Evolutionary conservation across 495 filamentous ascomycete genomes (phyloP), one percentile per base, ranked within the genome.

Genomic region (Astrocystis sublimbata): DNA sequence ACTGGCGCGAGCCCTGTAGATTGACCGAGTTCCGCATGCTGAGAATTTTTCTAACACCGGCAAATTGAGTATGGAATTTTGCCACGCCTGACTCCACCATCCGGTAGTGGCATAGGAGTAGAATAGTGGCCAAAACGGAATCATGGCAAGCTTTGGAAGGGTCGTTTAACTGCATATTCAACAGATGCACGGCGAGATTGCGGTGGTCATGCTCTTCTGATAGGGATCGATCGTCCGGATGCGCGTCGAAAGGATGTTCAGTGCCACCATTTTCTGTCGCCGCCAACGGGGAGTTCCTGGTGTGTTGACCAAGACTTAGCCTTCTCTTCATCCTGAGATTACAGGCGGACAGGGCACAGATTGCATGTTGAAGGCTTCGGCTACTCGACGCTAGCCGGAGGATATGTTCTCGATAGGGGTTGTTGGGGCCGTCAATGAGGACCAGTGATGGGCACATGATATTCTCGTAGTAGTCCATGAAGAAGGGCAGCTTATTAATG

Each of bases 41-140:
- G 10, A 97, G 85, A 50, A 98, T 86, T 78, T 94, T 93, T 72
- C 93, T 94, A 52, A 97, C 93, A 1, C 93, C 93, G 1, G 92
- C 92, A 66, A 98, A 93, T 69, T 97, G 93, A 0, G 92, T 93
- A 57, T 92, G 89, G 76, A 97, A 97, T 68, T 93, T 91, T 3
- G 89, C 91, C 53, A 97, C 85, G 9, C 93, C 93, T 0, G 89
- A 92, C 73, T 97, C 93, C 65, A 92, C 96, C 75, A 94, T 90
- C 65, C 96, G 90, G 71, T 96, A 97, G 40, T 96, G 86, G 68
- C 93, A 96, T 0, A 97, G 82, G 31, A 97, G 85, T 45, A 98
- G 78, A 19, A 98, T 80, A 4, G 92, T 97, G 12, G 92, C 93
- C 28, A 97, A 76, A 2, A 93, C 92, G 2, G 92, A 93, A 71